A percentile compares a stretch with the other conserved stretches of the same genome.
Conservation (phyloP, 495 filamentous ascomycete genomes). For the Aspergillus egyptiacus region DNA sequence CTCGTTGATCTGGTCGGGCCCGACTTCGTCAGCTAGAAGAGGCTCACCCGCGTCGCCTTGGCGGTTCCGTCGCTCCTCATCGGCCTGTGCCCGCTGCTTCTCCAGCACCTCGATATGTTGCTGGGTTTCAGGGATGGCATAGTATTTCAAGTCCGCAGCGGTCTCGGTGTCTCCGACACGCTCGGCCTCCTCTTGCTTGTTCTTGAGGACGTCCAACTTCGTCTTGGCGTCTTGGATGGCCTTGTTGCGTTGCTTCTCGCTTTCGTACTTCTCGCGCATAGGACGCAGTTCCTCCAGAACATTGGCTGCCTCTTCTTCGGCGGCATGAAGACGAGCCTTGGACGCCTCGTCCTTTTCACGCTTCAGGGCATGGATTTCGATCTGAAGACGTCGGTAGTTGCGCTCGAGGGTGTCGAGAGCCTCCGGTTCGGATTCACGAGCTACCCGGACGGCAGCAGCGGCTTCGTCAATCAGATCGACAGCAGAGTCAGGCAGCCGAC, state of each 20-base stretch:
- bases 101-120: slow-evolving; percentile 72
- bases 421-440: slow-evolving; percentile 92
- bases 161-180: slow-evolving; percentile 71
- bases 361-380: slow-evolving; percentile 90
- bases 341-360: slow-evolving; percentile 94
- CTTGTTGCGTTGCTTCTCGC: slow-evolving; percentile 77
- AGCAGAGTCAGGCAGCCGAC: slow-evolving; percentile 90
- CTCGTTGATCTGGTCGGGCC: slow-evolving; percentile 98
- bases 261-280: slow-evolving; percentile 91
- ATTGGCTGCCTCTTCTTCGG: slow-evolving; percentile 86
- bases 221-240: slow-evolving; percentile 95
- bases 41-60: slow-evolving; percentile 51
- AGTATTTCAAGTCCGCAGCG: slow-evolving; percentile 91
- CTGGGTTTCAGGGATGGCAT: slow-evolving; percentile 91
- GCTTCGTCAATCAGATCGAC: slow-evolving; percentile 96
- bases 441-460: slow-evolving; percentile 87
- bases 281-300: slow-evolving; percentile 86
- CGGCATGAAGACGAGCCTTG: slow-evolving; percentile 67
- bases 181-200: slow-evolving; percentile 89
- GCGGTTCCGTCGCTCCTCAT: slow-evolving; percentile 62
- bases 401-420: slow-evolving; percentile 88
- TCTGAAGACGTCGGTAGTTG: slow-evolving; percentile 79
- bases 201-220: slow-evolving; percentile 79
- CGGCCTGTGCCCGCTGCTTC: slow-evolving; percentile 66
- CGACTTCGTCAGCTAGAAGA: slow-evolving; percentile 85